phyloP scores from a whole-genome alignment of 768 basidiomycete genomes.

The Mycena maculata region DNA sequence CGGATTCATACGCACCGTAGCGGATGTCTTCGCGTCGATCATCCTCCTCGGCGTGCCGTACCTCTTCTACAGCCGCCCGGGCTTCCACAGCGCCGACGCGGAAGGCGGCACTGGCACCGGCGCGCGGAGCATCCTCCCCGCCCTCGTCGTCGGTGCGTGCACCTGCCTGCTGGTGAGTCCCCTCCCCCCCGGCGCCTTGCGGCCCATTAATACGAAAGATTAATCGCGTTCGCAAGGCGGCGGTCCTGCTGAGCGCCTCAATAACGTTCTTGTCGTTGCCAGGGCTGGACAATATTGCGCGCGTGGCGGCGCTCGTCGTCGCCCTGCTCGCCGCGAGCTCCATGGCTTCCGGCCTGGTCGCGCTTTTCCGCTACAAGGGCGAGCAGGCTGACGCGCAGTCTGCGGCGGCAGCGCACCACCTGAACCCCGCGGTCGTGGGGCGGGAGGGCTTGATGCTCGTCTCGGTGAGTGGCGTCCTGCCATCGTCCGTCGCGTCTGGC shows the following conservation, averaged over 20 bases:
- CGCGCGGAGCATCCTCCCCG: slow-evolving; percentile 57
- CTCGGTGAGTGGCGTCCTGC: slow-evolving; percentile 49
- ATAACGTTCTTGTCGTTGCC: slow-evolving; percentile 86
- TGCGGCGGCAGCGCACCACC: background rate
- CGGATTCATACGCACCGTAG: slow-evolving; percentile 58
- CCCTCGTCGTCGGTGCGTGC: slow-evolving; percentile 74
- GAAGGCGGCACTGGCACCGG: slow-evolving; percentile 62
- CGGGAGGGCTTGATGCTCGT: slow-evolving; percentile 66
- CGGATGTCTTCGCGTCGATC: slow-evolving; percentile 70
- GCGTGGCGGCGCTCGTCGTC: slow-evolving; percentile 74
- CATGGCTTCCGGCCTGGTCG: slow-evolving; percentile 75
- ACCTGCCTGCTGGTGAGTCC: slow-evolving; percentile 71
- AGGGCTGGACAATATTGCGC: slow-evolving; percentile 71
- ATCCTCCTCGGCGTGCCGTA: slow-evolving; percentile 86
- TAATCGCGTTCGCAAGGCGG: slow-evolving; percentile 63
- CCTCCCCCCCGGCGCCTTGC: slow-evolving; percentile 20
- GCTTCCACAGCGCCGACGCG: slow-evolving; percentile 64
- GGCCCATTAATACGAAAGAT: no score
- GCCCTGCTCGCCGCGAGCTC: slow-evolving; percentile 76
- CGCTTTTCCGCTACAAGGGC: slow-evolving; percentile 76
- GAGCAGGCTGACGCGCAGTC: slow-evolving; percentile 64
- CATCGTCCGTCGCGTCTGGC: background rate
- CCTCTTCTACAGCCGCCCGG: slow-evolving; percentile 70
- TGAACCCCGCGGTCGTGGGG: slow-evolving; percentile 50
- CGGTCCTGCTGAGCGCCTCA: slow-evolving; percentile 82